Base-by-base conservation (phyloP, 1,139 yeast genomes). In the Pneumocystis sp. region DNA sequence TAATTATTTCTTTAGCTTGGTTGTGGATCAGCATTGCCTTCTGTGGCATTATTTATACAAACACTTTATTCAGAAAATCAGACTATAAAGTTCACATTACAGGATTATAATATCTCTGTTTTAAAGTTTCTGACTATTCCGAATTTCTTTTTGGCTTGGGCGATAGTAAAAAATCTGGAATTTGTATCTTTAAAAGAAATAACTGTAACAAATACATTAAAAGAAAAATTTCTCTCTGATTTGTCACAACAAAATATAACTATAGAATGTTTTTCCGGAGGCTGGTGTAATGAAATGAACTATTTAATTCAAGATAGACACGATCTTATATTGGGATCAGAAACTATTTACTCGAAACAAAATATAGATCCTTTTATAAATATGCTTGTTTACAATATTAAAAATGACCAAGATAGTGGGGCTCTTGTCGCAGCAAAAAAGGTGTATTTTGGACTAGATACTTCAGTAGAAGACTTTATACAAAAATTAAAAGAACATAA, bases 1-100 rank as follows among this genome's bases (percentile, higher is more conserved):
- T 59, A n/a, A 21, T 3, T 21, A 25, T 42, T 25, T 29, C 12
- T 39, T 39, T 15, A 59, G 61, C 45, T 59, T 39, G 61, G 61
- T 29, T 59, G 61, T 42, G 61, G 61, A 10, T 59, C 61, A 21
- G 40, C 34, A 12, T 42, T 59, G n/a, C 61, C 61, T 10, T 39
- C 45, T 25, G n/a, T 39, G 5, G 31, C 31, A 39, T 39, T 59
- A 25, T 59, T 59, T 21, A 31, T 59, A 42, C n/a, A 42, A 10
- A 42, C 61, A 25, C 61, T 59, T 59, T 21, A 15, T 39, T 42
- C 44, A 59, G 25, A 29, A 15, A 15, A 42, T 12, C 45, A 59
- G 12, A n/a, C 45, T 8, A 17, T 59, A 39, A 59, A 42, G 10
- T 39, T 59, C n/a, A 59, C 45, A 25, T 31, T 59, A 1, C 61